Evolutionary conservation across 495 filamentous ascomycete genomes (phyloP).

Genomic region (Chaetomium cochliodes): DNA sequence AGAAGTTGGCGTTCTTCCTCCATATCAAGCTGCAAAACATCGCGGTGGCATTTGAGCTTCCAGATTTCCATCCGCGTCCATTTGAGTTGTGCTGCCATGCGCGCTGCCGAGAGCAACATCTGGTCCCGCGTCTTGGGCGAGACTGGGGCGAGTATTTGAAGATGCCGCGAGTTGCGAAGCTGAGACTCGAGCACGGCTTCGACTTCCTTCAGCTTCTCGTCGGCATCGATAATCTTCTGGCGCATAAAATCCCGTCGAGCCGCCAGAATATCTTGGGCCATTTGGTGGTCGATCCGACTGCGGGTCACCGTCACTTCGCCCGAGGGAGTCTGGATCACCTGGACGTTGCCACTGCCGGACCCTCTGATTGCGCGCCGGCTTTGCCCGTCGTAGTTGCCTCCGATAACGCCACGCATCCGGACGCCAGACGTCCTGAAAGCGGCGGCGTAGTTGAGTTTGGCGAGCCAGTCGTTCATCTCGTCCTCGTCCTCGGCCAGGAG

Average conservation of each 20-base stretch:
- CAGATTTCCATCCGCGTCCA: constrained; percentile 93
- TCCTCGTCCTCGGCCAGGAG: constrained; percentile 83
- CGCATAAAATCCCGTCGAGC: constrained; percentile 79
- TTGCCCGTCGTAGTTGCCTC: constrained; percentile 81
- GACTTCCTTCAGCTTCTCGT: constrained; percentile 71
- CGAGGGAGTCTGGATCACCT: constrained; percentile 64
- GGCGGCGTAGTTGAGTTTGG: constrained; percentile 93
- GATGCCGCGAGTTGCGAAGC: constrained; percentile 86
- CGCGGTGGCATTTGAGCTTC: constrained; percentile 85
- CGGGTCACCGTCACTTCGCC: constrained; percentile 67
- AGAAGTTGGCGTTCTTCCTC: constrained; percentile 64
- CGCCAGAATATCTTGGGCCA: constrained; percentile 76
- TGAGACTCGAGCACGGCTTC: constrained; percentile 78
- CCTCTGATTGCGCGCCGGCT: constrained; percentile 69
- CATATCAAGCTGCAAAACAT: constrained; percentile 80
- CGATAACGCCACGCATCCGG: constrained; percentile 81
- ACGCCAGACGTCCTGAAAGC: constrained; percentile 92
- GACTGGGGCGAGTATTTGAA: constrained; percentile 85
- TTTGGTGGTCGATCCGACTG: constrained; percentile 71
- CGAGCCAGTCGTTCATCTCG: constrained; percentile 97
- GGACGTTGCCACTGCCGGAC: constrained; percentile 55
- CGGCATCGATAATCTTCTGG: constrained; percentile 76
- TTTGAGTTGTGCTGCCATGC: constrained; percentile 84
- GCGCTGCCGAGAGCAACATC: constrained; percentile 77
- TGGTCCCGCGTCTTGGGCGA: constrained; percentile 82